Evolutionary conservation across 352 stramenopile species (phyloP).

Genomic region (Plasmopara halstedii): DNA sequence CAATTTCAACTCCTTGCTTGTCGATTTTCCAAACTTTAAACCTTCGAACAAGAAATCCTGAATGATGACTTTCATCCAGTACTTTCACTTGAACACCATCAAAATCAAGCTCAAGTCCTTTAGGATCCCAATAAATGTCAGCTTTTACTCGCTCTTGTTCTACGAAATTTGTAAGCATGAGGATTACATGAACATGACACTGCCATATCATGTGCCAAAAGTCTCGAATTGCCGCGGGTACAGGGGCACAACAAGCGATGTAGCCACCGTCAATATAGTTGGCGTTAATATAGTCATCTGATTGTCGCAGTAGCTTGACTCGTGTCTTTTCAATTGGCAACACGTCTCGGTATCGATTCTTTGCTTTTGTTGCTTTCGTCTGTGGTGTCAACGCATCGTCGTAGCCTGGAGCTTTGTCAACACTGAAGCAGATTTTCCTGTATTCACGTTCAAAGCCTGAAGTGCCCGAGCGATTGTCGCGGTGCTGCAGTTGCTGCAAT

Average conservation of each 20-base stretch:
- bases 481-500: conserved; percentile 25
- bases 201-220: conserved; percentile 85
- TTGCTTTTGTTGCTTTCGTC: conserved; percentile 54
- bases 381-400: conserved; percentile 45
- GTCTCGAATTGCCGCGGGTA: conserved; percentile 52
- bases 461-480: conserved; percentile 13
- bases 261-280: conserved; percentile 57
- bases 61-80: conserved; percentile 29
- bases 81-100: conserved; percentile 43
- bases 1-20: conserved; percentile 7
- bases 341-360: conserved; percentile 77
- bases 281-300: conserved; percentile 65
- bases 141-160: conserved; percentile 65
- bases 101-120: conserved; percentile 40
- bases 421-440: conserved; percentile 44
- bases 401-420: conserved; percentile 52
- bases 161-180: conserved; percentile 86
- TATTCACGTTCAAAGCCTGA: conserved; percentile 64
- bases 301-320: conserved; percentile 31
- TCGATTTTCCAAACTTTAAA: conserved; percentile 40
- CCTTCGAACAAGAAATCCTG: conserved; percentile 42
- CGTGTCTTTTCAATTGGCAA: conserved; percentile 66
- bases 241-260: conserved; percentile 69
- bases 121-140: conserved; percentile 64
- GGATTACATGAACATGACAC: conserved; percentile 65